Base-by-base conservation (phyloP, 2,329 filamentous ascomycete genomes). In the Coccinonectria pachysandricola region DNA sequence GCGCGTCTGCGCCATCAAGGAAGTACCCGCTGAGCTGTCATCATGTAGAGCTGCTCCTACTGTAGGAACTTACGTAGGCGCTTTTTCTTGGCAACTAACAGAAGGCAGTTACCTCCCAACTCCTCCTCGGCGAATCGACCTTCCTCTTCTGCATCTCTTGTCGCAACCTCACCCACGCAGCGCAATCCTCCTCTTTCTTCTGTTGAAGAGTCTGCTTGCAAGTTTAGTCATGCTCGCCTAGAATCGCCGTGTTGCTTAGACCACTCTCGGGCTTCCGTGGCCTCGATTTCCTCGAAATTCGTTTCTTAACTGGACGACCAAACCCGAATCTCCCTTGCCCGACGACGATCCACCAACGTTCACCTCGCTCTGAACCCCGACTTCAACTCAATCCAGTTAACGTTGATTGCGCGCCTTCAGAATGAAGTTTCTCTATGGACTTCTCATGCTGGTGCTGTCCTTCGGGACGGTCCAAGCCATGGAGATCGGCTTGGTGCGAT, bases 401-500 rank as follows among this genome's bases (percentile, higher is more conserved):
- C n/a, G n/a, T n/a, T n/a, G n/a, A n/a, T n/a, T n/a, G n/a, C n/a
- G n/a, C n/a, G n/a, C n/a, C 32, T 32, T 27, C 33, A 38, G 34
- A 27, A 77, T 77, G 72, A 70, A 63, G 60, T 58, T 59, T 43
- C 67, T 66, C 55, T 43, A 62, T 39, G 63, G 62, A 43, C 52
- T 62, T 30, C 49, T 71, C 39, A 46, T 63, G 35, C 49, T 77
- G 57, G 65, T 61, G 45, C 48, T 71, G 59, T 71, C 65, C 48
- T 40, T 64, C 27, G 62, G 64, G 62, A 62, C 66, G 31, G 64
- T 59, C 37, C 54, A 56, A 34, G 73, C 71, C 14, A 54, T 76
- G 45, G 74, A 79, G 49, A 59, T 75, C 36, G 53, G 56, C 41
- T 58, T 79, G 52, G 72, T 77, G 56, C 23, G 62, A 28, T n/a